Conservation (phyloP, 2,329 filamentous ascomycete species). For the Cercospora sp. region DNA sequence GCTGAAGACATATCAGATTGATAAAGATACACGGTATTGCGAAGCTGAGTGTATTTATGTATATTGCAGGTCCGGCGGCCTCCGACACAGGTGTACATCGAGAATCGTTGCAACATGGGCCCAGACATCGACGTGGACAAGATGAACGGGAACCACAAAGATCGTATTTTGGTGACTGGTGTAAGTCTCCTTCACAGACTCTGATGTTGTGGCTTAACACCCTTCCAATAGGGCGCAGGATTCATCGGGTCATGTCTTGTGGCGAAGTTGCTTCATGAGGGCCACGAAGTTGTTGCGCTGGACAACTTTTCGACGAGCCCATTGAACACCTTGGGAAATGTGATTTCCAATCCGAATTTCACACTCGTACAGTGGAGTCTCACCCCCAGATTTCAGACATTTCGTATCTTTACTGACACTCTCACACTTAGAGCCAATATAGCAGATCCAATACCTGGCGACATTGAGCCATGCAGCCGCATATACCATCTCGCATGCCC, state of each 20-base stretch:
- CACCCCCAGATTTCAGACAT: no score
- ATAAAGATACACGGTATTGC: background rate
- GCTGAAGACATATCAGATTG: background rate
- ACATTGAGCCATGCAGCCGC: background rate
- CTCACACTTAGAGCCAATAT: background rate
- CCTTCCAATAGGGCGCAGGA: background rate
- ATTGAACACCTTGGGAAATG: background rate
- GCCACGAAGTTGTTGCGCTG: background rate
- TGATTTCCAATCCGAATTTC: background rate
- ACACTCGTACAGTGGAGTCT: background rate
- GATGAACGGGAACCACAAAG: background rate
- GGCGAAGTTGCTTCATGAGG: background rate
- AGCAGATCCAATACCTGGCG: background rate
- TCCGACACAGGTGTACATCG: background rate
- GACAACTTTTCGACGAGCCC: background rate
- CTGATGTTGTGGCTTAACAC: background rate
- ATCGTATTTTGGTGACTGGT: background rate
- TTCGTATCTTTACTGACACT: no score
- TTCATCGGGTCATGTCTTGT: conserved; percentile 6
- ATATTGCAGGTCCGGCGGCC: background rate
- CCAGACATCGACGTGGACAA: background rate
- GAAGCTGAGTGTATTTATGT: background rate
- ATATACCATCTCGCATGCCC: conserved; percentile 5
- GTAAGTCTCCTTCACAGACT: background rate
- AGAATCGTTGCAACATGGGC: background rate